Percentiles rank a stretch among this genome's conserved stretches.
Conservation (phyloP, 169 alveolate genomes). For the Eimeria sp. region DNA sequence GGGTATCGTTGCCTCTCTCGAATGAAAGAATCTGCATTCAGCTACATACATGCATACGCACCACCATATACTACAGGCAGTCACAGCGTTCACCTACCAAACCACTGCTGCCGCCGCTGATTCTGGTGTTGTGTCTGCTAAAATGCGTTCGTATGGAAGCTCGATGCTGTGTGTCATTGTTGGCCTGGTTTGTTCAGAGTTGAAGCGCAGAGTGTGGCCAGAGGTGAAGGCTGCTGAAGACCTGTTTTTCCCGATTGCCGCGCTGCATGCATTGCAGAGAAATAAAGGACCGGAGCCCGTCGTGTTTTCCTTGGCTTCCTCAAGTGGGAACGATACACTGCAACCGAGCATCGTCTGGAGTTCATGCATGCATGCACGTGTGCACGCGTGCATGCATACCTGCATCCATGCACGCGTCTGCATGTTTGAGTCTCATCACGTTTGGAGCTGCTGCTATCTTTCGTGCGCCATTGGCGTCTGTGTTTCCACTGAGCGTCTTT, state of each 20-base stretch:
- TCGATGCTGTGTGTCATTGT: neutral
- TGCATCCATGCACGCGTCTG: neutral
- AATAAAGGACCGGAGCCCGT: conserved; percentile 49
- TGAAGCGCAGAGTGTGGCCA: conserved; percentile 51
- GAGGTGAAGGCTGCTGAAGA: conserved; percentile 51
- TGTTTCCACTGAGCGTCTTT: neutral
- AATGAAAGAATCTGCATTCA: too few species aligned
- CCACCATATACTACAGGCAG: too few species aligned
- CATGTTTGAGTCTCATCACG: neutral
- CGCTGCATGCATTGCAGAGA: conserved; percentile 27
- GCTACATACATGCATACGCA: too few species aligned
- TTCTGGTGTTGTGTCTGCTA: neutral
- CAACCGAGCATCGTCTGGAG: neutral
- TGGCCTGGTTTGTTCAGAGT: neutral
- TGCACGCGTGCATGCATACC: neutral
- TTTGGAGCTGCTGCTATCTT: neutral
- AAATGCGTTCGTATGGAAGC: neutral
- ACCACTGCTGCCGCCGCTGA: neutral
- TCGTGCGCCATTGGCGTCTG: neutral
- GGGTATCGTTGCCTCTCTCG: too few species aligned
- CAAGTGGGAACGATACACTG: neutral
- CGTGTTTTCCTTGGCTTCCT: conserved; percentile 14
- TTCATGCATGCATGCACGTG: neutral
- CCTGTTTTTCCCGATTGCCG: neutral
- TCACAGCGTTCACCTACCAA: too few species aligned